Percentiles rank a stretch among this genome's conserved stretches.
Evolutionary conservation across 192 early-diverging fungal genomes (phyloP).

Genomic region (Globomyces pollinis-pini): DNA sequence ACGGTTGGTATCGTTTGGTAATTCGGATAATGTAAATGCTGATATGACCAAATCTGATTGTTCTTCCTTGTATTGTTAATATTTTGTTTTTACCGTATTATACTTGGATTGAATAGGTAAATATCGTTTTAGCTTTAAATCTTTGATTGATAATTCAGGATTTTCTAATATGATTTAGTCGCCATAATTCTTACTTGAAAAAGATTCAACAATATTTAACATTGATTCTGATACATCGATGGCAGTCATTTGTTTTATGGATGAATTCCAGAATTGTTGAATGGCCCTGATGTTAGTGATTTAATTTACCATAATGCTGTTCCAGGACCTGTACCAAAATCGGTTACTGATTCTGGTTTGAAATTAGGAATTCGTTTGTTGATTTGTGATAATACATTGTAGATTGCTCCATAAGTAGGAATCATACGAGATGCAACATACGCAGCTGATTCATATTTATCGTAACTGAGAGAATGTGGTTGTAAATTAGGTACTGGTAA

Average conservation of each 20-base stretch:
- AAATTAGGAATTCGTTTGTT: conserved; percentile 54
- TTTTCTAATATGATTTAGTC: not conserved
- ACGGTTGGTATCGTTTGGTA: conserved; percentile 59
- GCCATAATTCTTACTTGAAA: conserved; percentile 29
- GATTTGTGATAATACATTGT: conserved; percentile 62
- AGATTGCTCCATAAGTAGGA: conserved; percentile 56
- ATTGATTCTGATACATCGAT: conserved; percentile 74
- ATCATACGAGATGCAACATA: conserved; percentile 62
- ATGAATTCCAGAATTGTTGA: conserved; percentile 48
- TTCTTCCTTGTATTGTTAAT: not conserved
- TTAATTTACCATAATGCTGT: conserved; percentile 75
- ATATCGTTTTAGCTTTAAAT: conserved; percentile 54
- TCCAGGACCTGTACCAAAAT: conserved; percentile 82
- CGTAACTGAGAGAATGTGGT: conserved; percentile 34
- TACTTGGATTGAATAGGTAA: conserved; percentile 40
- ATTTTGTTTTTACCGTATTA: too few species aligned
- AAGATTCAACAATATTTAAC: conserved; percentile 57
- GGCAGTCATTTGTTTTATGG: conserved; percentile 43
- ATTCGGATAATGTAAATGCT: conserved; percentile 64
- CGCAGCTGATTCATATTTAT: conserved; percentile 58
- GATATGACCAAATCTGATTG: conserved; percentile 66
- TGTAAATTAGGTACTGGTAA: not conserved
- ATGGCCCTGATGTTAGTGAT: too few species aligned
- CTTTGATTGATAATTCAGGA: not conserved
- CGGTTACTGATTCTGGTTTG: conserved; percentile 51